Conservation (phyloP, 768 basidiomycete genomes). For the Ramaria rubella region DNA sequence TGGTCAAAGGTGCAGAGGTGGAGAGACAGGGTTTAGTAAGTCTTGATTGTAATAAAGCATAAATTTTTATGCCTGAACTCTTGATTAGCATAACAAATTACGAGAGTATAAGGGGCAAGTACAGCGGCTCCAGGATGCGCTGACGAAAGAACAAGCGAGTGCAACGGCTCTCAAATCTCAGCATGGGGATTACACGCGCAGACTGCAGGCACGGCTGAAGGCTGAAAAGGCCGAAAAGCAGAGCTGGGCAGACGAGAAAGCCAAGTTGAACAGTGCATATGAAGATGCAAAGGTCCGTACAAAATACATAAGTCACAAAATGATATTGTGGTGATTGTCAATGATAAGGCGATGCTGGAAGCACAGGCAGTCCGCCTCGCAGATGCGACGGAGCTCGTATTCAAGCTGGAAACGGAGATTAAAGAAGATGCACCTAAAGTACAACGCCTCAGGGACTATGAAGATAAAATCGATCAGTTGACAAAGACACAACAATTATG, state of each 20-base stretch:
- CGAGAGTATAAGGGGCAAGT: slow-evolving; percentile 71
- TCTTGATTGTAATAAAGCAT: slow-evolving; percentile 5
- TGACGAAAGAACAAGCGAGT: slow-evolving; percentile 67
- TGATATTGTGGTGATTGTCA: neutral
- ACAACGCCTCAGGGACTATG: slow-evolving; percentile 75
- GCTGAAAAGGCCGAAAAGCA: slow-evolving; percentile 76
- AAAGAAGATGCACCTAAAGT: slow-evolving; percentile 81
- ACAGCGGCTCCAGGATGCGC: slow-evolving; percentile 55
- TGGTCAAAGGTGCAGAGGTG: slow-evolving; percentile 68
- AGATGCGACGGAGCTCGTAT: slow-evolving; percentile 63
- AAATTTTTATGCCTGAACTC: slow-evolving; percentile 5
- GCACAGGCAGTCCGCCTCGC: slow-evolving; percentile 65
- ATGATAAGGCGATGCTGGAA: slow-evolving; percentile 51
- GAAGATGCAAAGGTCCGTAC: slow-evolving; percentile 57
- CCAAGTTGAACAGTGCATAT: slow-evolving; percentile 58
- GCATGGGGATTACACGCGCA: slow-evolving; percentile 77
- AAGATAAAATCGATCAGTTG: slow-evolving; percentile 79
- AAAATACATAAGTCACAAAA: neutral
- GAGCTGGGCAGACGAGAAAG: slow-evolving; percentile 65
- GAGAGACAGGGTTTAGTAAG: slow-evolving; percentile 78
- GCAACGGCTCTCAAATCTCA: slow-evolving; percentile 68
- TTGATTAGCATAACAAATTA: slow-evolving; percentile 66
- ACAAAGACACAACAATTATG: slow-evolving; percentile 71
- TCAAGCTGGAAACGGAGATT: slow-evolving; percentile 64
- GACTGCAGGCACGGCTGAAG: slow-evolving; percentile 70